Conservation (phyloP, 148 eudicot genomes). For the Camellia sinensis region DNA sequence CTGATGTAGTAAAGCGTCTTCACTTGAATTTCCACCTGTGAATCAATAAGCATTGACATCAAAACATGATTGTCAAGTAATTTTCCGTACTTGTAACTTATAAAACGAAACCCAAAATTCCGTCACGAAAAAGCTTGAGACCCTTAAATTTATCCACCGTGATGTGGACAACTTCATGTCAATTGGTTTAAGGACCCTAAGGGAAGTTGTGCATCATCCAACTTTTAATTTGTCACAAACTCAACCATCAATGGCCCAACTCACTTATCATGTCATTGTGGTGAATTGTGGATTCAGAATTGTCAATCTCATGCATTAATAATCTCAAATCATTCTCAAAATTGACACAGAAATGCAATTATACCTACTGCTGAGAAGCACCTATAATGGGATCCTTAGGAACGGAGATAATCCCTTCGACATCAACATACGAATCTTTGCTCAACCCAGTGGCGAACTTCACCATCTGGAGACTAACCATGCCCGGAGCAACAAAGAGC, state of each 20-base stretch:
- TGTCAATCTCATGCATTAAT: too few relatives aligned
- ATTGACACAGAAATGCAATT: background rate
- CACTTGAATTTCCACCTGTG: conserved; percentile 85
- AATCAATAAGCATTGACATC: background rate
- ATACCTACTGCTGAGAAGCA: conserved; percentile 70
- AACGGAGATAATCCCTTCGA: conserved; percentile 61
- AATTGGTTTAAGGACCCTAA: too few relatives aligned
- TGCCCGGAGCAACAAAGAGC: conserved; percentile 48
- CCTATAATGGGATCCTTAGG: conserved; percentile 59
- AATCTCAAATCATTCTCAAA: too few relatives aligned
- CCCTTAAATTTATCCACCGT: too few relatives aligned
- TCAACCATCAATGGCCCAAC: too few relatives aligned
- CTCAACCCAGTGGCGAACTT: conserved; percentile 59
- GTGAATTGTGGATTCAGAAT: too few relatives aligned
- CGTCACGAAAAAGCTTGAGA: too few relatives aligned
- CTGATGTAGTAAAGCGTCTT: conserved; percentile 53
- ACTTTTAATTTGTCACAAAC: too few relatives aligned
- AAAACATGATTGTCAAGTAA: background rate
- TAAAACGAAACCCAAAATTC: background rate
- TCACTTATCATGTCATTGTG: too few relatives aligned
- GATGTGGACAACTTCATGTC: too few relatives aligned
- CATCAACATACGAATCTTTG: conserved; percentile 61
- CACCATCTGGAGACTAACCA: conserved; percentile 76
- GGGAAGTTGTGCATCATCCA: too few relatives aligned
- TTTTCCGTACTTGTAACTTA: background rate